A percentile compares a stretch with the other conserved stretches of the same genome.
phyloP scores from a whole-genome alignment of 2,329 filamentous ascomycete species.

The Penicillium sp. region DNA sequence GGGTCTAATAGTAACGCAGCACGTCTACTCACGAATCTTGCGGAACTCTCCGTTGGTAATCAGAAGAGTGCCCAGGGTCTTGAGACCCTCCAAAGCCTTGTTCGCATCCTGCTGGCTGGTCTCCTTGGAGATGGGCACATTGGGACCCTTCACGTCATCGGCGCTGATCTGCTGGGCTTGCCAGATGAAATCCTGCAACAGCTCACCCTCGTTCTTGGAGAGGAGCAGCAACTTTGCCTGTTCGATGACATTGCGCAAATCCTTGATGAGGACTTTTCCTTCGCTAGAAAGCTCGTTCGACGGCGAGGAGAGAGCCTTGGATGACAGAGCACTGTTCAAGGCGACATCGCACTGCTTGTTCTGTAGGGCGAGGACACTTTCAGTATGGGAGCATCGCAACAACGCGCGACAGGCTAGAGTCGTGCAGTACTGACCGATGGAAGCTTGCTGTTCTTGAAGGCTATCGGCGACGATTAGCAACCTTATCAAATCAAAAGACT shows the following conservation, averaged over 20 bases:
- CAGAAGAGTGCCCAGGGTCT: conserved; percentile 83
- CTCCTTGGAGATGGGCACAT: conserved; percentile 71
- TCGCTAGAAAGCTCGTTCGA: conserved; percentile 78
- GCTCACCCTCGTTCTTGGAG: conserved; percentile 91
- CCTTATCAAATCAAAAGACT: background rate
- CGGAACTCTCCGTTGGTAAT: conserved; percentile 97
- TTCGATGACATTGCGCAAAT: conserved; percentile 76
- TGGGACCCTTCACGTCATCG: conserved; percentile 62
- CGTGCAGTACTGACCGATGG: conserved; percentile 67
- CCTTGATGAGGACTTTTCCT: conserved; percentile 74
- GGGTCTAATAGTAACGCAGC: conserved; percentile 5
- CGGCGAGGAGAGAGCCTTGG: conserved; percentile 68
- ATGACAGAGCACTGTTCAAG: conserved; percentile 81
- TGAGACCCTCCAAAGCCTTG: conserved; percentile 78
- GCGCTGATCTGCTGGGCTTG: conserved; percentile 76
- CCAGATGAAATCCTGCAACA: conserved; percentile 97
- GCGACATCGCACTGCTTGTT: conserved; percentile 97
- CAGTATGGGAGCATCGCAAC: conserved; percentile 3
- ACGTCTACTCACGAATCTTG: conserved; percentile 69
- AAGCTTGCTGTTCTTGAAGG: conserved; percentile 85
- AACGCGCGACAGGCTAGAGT: background rate
- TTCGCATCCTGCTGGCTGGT: conserved; percentile 80
- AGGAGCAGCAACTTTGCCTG: conserved; percentile 83
- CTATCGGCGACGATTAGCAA: conserved; percentile 44
- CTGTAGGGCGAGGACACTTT: conserved; percentile 43